Evolutionary conservation across 306 rosid genomes (phyloP).

Genomic region (Vicia sativa): DNA sequence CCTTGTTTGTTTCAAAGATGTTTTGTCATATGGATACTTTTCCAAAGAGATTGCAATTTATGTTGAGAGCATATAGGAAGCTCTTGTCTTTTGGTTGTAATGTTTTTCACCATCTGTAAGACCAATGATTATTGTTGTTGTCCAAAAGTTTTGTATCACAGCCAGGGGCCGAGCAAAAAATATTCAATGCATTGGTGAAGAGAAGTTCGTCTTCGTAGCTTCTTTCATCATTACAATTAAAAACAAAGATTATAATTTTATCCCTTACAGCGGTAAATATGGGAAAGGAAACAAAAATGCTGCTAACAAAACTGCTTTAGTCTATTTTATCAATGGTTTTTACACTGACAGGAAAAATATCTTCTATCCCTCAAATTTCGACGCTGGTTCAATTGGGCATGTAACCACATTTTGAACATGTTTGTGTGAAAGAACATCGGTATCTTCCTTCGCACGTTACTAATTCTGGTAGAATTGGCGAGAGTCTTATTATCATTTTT

Average conservation of each 20-base stretch:
- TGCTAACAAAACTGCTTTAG: neutral
- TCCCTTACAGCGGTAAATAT: neutral
- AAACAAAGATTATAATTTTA: neutral
- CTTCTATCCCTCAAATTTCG: neutral
- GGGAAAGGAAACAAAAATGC: neutral
- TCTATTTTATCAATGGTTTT: neutral
- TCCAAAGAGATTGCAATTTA: no score
- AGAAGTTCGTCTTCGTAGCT: neutral
- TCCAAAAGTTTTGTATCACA: no score
- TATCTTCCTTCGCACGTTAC: constrained; percentile 27
- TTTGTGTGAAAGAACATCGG: constrained; percentile 21
- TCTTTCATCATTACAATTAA: neutral
- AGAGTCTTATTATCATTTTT: neutral
- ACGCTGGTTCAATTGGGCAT: constrained; percentile 23
- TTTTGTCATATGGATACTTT: no score
- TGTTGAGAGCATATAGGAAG: no score
- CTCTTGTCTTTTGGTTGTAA: no score
- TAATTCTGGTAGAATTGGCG: neutral
- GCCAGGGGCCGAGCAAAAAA: neutral
- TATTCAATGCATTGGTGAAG: neutral
- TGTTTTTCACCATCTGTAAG: no score
- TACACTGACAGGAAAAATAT: neutral
- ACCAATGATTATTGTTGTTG: no score
- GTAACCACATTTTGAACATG: constrained; percentile 46
- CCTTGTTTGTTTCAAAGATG: no score